Evolutionary conservation across 2,329 filamentous ascomycete genomes (phyloP).

Genomic region (Myriosclerotinia scirpicola): DNA sequence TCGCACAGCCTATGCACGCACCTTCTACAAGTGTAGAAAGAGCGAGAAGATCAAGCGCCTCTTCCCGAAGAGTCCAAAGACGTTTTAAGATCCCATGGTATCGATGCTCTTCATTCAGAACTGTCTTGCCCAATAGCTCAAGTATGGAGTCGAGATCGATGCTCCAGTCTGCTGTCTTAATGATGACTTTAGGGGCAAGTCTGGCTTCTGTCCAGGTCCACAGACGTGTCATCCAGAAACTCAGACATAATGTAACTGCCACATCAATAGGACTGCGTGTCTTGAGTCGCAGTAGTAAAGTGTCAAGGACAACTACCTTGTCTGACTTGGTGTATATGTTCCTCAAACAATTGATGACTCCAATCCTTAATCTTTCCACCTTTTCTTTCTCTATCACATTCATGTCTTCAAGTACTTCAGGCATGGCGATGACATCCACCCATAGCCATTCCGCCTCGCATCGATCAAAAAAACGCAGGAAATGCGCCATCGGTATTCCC

Average conservation of each 20-base stretch:
- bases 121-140: not conserved
- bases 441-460: conserved; percentile 21
- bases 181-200: conserved; percentile 1
- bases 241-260: not conserved
- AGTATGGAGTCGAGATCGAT: conserved; percentile 6
- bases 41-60: not conserved
- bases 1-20: not conserved
- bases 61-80: not conserved
- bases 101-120: not conserved
- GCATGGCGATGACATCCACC: conserved; percentile 23
- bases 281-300: conserved; percentile 3
- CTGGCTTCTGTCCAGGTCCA: not conserved
- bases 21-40: not conserved
- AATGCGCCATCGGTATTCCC: conserved; percentile 14
- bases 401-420: conserved; percentile 23
- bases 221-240: conserved; percentile 7
- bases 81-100: not conserved
- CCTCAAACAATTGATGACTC: conserved; percentile 15
- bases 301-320: conserved; percentile 5
- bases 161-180: conserved; percentile 3
- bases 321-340: conserved; percentile 5
- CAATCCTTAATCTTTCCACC: not conserved
- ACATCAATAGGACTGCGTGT: conserved; percentile 13
- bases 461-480: conserved; percentile 18
- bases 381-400: conserved; percentile 5